Percentiles rank a stretch among this genome's conserved stretches.
These are phyloP conservation scores for Parafenestella ontariensis DNA, from an alignment of 2,329 filamentous ascomycete species.

Conservation along the genomic window DNA sequence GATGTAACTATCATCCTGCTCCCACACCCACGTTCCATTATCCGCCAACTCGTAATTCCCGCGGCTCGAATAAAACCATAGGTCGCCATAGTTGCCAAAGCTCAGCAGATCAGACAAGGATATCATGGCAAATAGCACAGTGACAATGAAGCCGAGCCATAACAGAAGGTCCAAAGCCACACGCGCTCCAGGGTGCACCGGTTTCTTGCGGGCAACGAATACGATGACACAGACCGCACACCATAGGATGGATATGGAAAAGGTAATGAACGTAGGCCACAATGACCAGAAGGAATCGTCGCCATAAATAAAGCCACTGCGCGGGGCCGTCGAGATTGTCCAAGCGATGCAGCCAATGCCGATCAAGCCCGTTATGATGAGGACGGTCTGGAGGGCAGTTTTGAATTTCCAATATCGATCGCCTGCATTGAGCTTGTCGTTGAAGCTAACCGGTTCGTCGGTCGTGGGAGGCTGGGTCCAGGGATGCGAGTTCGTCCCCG, in stretches of 20 bases:
- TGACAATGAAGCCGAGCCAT: conserved; percentile 43
- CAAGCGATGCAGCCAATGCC: conserved; percentile 43
- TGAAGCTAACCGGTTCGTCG: conserved; percentile 21
- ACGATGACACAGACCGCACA: conserved; percentile 33
- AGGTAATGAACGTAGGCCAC: conserved; percentile 39
- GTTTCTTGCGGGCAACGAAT: conserved; percentile 32
- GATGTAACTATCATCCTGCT: conserved; percentile 16
- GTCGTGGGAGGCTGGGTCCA: neutral
- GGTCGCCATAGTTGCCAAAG: conserved; percentile 30
- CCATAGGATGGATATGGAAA: conserved; percentile 41
- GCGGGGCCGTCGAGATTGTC: conserved; percentile 14
- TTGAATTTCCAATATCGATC: conserved; percentile 46
- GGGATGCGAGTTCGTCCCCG: neutral
- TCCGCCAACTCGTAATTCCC: conserved; percentile 32
- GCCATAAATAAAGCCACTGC: conserved; percentile 12
- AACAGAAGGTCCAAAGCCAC: conserved; percentile 47
- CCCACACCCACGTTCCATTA: conserved; percentile 45
- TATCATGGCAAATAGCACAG: conserved; percentile 32
- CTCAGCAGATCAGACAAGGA: conserved; percentile 16
- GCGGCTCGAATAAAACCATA: conserved; percentile 13
- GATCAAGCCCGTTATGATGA: conserved; percentile 36
- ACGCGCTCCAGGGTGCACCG: conserved; percentile 44
- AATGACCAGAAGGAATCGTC: conserved; percentile 21
- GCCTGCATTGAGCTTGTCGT: conserved; percentile 33
- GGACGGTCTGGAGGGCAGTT: conserved; percentile 24